A percentile compares a stretch with the other conserved stretches of the same genome.
phyloP scores from a whole-genome alignment of 768 basidiomycete species.

The button mushroom (Agaricus bisporus) region DNA sequence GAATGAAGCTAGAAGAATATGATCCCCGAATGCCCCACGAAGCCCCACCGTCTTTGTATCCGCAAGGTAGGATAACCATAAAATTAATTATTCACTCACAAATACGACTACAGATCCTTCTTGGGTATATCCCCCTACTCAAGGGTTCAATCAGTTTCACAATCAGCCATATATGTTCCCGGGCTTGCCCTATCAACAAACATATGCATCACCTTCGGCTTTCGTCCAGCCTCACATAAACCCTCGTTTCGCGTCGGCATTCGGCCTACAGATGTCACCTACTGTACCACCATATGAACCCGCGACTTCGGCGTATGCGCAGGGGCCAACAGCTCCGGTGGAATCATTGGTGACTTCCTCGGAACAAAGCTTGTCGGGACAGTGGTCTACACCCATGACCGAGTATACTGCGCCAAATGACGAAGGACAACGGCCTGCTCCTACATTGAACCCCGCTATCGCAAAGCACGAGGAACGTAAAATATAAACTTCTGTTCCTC shows the following conservation, averaged over 20 bases:
- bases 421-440: slow-evolving; percentile 6
- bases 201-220: slow-evolving; percentile 4
- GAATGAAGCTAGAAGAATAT: background rate
- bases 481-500: background rate
- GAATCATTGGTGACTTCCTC: background rate
- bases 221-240: slow-evolving; percentile 81
- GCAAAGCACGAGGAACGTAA: too few species aligned
- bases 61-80: slow-evolving; percentile 1
- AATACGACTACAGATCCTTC: background rate
- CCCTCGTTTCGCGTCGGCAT: slow-evolving; percentile 66
- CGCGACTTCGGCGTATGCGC: background rate
- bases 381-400: slow-evolving; percentile 30
- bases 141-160: background rate
- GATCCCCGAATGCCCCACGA: slow-evolving; percentile 8
- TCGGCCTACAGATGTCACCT: slow-evolving; percentile 34
- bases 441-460: too few species aligned
- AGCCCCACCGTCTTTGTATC: background rate
- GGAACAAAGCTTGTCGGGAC: slow-evolving; percentile 26
- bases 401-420: slow-evolving; percentile 17
- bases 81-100: background rate
- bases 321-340: slow-evolving; percentile 6
- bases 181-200: background rate
- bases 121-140: background rate
- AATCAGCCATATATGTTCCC: slow-evolving; percentile 6
- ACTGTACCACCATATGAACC: background rate